Conservation (phyloP, 495 filamentous ascomycete species). For the Penicillium egyptiacum region DNA sequence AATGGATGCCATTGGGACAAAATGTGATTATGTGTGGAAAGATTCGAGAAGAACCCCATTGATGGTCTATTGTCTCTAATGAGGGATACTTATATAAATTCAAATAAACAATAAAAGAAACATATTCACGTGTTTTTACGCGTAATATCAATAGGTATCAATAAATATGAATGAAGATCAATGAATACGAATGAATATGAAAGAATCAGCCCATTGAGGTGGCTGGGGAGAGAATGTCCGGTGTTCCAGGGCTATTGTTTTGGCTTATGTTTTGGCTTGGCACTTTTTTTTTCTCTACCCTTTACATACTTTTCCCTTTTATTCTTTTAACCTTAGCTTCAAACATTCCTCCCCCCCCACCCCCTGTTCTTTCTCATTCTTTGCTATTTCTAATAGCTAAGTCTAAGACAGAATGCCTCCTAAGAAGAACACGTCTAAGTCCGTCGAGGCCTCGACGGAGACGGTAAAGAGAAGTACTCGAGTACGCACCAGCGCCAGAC, state of each 20-base stretch:
- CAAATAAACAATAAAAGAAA: background rate
- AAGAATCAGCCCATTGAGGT: slow-evolving; percentile 1
- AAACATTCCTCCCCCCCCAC: slow-evolving; percentile 15
- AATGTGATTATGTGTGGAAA: slow-evolving; percentile 79
- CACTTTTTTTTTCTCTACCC: slow-evolving; percentile 12
- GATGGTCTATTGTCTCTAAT: background rate
- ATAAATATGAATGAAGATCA: no score
- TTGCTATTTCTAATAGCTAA: slow-evolving; percentile 6
- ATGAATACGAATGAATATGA: background rate
- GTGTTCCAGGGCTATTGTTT: no score
- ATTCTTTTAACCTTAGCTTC: slow-evolving; percentile 7
- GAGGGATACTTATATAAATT: background rate
- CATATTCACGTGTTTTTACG: background rate
- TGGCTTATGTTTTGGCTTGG: slow-evolving; percentile 19
- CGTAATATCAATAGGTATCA: background rate
- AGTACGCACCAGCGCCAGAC: slow-evolving; percentile 1
- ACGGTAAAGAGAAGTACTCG: background rate
- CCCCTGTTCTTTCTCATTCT: slow-evolving; percentile 8
- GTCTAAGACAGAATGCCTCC: slow-evolving; percentile 35
- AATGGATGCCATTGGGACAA: slow-evolving; percentile 69
- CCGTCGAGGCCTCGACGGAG: slow-evolving; percentile 13
- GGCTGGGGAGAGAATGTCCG: slow-evolving; percentile 26
- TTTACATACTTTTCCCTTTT: slow-evolving; percentile 13
- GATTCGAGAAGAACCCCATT: slow-evolving; percentile 30
- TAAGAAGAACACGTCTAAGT: slow-evolving; percentile 29